Percentiles rank a stretch among this genome's conserved stretches.
Evolutionary conservation across 2,329 filamentous ascomycete species (phyloP).

Genomic region (Ampelomyces quisqualis): DNA sequence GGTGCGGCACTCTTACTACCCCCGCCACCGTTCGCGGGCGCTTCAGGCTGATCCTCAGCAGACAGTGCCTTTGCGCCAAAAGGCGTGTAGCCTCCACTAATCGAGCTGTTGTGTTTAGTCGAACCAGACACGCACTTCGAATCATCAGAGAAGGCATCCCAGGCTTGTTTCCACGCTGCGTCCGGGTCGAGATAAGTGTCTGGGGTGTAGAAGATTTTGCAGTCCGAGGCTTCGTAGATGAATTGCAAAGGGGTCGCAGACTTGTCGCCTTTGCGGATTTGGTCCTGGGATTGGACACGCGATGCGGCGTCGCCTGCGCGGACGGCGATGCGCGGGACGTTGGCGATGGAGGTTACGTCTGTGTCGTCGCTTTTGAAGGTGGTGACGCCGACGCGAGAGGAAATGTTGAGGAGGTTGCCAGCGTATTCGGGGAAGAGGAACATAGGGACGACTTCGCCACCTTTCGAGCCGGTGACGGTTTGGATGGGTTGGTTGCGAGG

Average conservation of each 20-base stretch:
- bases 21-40: not conserved
- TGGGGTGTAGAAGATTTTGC: constrained; percentile 61
- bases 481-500: constrained; percentile 59
- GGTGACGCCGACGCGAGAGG: constrained; percentile 7
- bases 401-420: constrained; percentile 17
- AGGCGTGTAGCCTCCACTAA: constrained; percentile 31
- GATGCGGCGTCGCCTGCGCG: constrained; percentile 19
- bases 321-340: constrained; percentile 14
- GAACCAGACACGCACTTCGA: constrained; percentile 27
- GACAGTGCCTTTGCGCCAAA: constrained; percentile 23
- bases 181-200: constrained; percentile 53
- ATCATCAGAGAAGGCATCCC: constrained; percentile 23
- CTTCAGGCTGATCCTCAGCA: constrained; percentile 19
- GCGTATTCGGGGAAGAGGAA: constrained; percentile 19
- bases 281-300: constrained; percentile 24
- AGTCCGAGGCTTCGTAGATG: constrained; percentile 61
- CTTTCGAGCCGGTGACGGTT: constrained; percentile 62
- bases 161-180: constrained; percentile 52
- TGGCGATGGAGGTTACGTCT: constrained; percentile 13
- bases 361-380: constrained; percentile 10
- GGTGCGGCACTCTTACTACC: not conserved
- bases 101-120: constrained; percentile 23
- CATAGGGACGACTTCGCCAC: constrained; percentile 42
- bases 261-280: constrained; percentile 37
- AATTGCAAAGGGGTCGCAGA: constrained; percentile 55